phyloP scores from a whole-genome alignment of 2,329 filamentous ascomycete species.

The Botryotinia globosa region DNA sequence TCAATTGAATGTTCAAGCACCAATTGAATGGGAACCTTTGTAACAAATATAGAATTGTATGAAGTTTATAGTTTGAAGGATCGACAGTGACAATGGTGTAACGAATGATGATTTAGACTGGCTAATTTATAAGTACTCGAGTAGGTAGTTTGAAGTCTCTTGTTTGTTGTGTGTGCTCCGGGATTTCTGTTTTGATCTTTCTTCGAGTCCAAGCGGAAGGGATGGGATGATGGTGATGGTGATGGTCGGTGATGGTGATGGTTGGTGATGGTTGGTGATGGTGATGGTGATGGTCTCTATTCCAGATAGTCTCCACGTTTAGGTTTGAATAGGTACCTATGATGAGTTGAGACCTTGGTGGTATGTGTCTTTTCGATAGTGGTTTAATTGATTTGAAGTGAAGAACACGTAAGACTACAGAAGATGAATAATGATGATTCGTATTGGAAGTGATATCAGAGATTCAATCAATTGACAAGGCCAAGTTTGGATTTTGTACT shows the following conservation, averaged over 20 bases:
- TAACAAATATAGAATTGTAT: not conserved
- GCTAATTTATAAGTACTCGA: not conserved
- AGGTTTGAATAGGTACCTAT: not conserved
- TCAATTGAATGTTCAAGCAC: not conserved
- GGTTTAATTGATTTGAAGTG: not conserved
- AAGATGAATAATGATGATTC: not conserved
- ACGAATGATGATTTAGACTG: not conserved
- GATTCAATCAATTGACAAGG: not conserved
- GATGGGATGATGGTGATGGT: not conserved
- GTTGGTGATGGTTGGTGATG: not conserved
- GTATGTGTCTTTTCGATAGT: not conserved
- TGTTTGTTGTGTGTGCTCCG: not conserved
- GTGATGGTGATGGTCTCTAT: not conserved
- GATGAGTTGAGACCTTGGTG: not conserved
- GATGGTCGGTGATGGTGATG: too few species aligned
- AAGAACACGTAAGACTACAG: not conserved
- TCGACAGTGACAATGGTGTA: not conserved
- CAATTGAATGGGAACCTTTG: not conserved
- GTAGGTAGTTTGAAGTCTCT: not conserved
- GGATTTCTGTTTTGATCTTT: not conserved
- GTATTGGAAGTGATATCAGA: not conserved
- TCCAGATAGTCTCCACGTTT: not conserved
- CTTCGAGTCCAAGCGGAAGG: not conserved
- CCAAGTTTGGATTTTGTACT: not conserved
- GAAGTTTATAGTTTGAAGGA: slow-evolving; percentile 4